These are phyloP conservation scores for Citrus medica DNA, from an alignment of 345 rosid genomes.

Conservation along the genomic window DNA sequence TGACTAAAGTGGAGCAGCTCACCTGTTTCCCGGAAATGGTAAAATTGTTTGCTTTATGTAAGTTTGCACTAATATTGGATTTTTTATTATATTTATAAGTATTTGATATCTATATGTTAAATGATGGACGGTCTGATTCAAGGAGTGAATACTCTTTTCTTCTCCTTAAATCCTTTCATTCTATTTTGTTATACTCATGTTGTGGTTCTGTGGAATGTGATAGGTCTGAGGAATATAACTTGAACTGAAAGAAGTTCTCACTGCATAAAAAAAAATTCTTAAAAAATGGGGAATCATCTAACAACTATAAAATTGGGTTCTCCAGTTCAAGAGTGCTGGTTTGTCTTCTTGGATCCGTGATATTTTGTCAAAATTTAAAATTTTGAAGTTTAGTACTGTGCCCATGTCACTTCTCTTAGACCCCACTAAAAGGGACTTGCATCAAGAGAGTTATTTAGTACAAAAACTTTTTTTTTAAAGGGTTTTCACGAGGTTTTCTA, in stretches of 20 bases:
- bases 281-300: not conserved
- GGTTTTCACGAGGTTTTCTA: not conserved
- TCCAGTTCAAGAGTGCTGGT: not conserved
- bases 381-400: not conserved
- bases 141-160: not conserved
- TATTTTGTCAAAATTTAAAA: not conserved
- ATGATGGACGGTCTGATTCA: not conserved
- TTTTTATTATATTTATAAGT: not conserved
- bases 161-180: not conserved
- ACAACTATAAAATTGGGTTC: not conserved
- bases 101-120: not conserved
- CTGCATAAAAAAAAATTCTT: not conserved
- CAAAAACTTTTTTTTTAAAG: not conserved
- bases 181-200: not conserved
- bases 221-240: not conserved
- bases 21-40: slow-evolving; percentile 94
- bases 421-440: not conserved
- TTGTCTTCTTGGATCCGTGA: not conserved
- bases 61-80: not conserved
- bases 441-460: not conserved
- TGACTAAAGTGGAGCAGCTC: slow-evolving; percentile 85
- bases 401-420: not conserved
- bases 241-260: not conserved
- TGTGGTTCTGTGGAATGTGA: not conserved
- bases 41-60: not conserved